Evolutionary conservation across 2,329 filamentous ascomycete species (phyloP).

Genomic region (Aspergillus felis): DNA sequence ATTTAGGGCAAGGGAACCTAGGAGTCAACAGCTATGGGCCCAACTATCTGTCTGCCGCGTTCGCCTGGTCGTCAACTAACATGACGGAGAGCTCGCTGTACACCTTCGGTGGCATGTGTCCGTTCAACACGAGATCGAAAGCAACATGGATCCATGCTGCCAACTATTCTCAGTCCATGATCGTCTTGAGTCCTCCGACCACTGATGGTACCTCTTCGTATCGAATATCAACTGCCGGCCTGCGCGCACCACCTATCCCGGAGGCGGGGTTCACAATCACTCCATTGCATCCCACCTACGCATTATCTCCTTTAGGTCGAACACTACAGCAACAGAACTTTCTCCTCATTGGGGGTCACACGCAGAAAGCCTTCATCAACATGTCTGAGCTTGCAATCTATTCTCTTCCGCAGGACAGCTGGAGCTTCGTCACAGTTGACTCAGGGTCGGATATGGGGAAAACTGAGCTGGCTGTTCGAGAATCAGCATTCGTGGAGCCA

Average conservation of each 20-base stretch:
- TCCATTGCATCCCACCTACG: slow-evolving; percentile 64
- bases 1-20: slow-evolving; percentile 31
- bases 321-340: slow-evolving; percentile 72
- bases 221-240: slow-evolving; percentile 45
- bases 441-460: slow-evolving; percentile 38
- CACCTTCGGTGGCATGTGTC: slow-evolving; percentile 89
- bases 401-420: slow-evolving; percentile 78
- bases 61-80: slow-evolving; percentile 63
- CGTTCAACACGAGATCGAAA: slow-evolving; percentile 41
- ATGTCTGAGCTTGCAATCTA: slow-evolving; percentile 89
- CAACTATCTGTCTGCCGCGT: slow-evolving; percentile 56
- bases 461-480: slow-evolving; percentile 55
- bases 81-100: slow-evolving; percentile 54
- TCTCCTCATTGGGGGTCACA: slow-evolving; percentile 82
- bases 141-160: slow-evolving; percentile 64
- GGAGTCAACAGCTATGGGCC: slow-evolving; percentile 39
- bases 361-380: slow-evolving; percentile 78
- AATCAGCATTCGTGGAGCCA: slow-evolving; percentile 61
- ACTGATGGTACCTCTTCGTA: slow-evolving; percentile 30
- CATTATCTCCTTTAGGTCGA: slow-evolving; percentile 59
- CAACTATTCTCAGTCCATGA: slow-evolving; percentile 77
- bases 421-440: slow-evolving; percentile 73
- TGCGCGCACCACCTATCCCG: slow-evolving; percentile 64
- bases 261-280: slow-evolving; percentile 88
- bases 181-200: slow-evolving; percentile 48